These are phyloP conservation scores for Citrus sp. DNA, from an alignment of 345 rosid species.

Conservation along the genomic window DNA sequence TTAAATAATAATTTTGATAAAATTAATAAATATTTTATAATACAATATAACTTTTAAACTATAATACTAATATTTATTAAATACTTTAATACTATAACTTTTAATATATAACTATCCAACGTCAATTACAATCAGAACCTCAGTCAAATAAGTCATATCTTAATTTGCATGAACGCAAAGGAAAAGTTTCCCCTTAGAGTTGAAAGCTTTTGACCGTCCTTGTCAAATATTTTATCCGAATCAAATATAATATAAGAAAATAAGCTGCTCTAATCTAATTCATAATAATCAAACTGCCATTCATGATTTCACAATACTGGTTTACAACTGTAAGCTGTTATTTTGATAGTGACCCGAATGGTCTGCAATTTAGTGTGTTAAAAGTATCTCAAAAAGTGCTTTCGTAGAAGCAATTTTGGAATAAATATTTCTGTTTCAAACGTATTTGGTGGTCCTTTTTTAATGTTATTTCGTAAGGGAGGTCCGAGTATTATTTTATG, in stretches of 20 bases:
- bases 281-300: background rate
- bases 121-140: too few relatives aligned
- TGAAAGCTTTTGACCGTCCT: background rate
- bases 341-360: background rate
- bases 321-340: background rate
- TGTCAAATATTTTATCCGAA: background rate
- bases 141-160: too few relatives aligned
- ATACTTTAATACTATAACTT: too few relatives aligned
- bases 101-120: too few relatives aligned
- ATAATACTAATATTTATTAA: accelerated
- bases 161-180: too few relatives aligned
- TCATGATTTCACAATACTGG: background rate
- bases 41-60: too few relatives aligned
- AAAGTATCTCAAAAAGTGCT: background rate
- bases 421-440: too few relatives aligned
- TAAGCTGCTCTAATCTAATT: background rate
- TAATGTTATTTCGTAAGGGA: too few relatives aligned
- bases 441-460: too few relatives aligned
- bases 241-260: background rate
- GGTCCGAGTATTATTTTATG: too few relatives aligned
- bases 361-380: background rate
- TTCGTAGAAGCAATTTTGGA: background rate
- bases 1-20: too few relatives aligned
- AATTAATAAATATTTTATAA: too few relatives aligned
- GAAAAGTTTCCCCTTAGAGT: background rate